phyloP scores from a whole-genome alignment of 345 rosid species.

The Streptanthus diversifolius region DNA sequence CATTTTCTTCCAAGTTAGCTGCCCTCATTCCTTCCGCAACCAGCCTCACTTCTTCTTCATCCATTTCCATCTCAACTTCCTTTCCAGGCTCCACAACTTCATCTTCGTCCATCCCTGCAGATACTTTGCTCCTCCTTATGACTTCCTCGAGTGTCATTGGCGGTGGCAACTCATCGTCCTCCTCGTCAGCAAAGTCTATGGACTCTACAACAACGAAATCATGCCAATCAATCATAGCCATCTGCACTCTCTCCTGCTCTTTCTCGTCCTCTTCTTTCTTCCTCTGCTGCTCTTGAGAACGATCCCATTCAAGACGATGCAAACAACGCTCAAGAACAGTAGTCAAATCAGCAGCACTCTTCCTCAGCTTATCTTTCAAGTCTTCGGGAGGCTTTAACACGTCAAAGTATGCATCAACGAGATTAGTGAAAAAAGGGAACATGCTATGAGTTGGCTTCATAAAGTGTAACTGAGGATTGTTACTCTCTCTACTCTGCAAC shows the following conservation, averaged over 20 bases:
- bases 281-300: slow-evolving; percentile 74
- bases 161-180: slow-evolving; percentile 75
- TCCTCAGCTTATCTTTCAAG: slow-evolving; percentile 57
- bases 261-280: slow-evolving; percentile 85
- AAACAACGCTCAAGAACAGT: slow-evolving; percentile 75
- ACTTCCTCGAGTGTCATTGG: slow-evolving; percentile 91
- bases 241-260: slow-evolving; percentile 79
- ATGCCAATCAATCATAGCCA: slow-evolving; percentile 97
- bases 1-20: slow-evolving; percentile 57
- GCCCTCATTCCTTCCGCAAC: slow-evolving; percentile 87
- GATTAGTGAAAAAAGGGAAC: slow-evolving; percentile 68
- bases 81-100: slow-evolving; percentile 72
- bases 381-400: slow-evolving; percentile 79
- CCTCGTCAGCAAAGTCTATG: slow-evolving; percentile 87
- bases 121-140: slow-evolving; percentile 70
- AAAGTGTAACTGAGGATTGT: slow-evolving; percentile 75
- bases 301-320: slow-evolving; percentile 89
- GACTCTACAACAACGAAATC: slow-evolving; percentile 82
- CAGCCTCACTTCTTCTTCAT: slow-evolving; percentile 85
- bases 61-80: slow-evolving; percentile 96
- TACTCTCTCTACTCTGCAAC: slow-evolving; percentile 65
- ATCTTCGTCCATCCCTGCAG: slow-evolving; percentile 63
- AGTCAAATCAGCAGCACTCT: slow-evolving; percentile 60
- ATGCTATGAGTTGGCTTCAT: slow-evolving; percentile 88
- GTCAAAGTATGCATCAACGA: slow-evolving; percentile 77